A percentile compares a stretch with the other conserved stretches of the same genome.
These are phyloP conservation scores for Fusarium sp. DNA, from an alignment of 2,329 filamentous ascomycete genomes.

Conservation along the genomic window DNA sequence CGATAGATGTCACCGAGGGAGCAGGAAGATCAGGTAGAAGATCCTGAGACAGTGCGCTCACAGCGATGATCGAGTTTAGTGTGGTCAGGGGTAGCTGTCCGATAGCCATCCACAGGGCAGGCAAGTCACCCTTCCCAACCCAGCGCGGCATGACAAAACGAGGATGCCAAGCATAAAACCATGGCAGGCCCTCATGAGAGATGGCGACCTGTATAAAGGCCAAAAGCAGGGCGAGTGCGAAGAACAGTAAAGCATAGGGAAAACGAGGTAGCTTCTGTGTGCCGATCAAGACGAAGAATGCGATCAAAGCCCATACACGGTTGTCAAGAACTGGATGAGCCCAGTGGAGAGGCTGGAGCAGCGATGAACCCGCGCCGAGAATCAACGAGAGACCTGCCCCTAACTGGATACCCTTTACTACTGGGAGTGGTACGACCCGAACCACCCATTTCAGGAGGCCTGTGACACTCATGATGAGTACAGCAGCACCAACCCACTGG, in stretches of 20 bases:
- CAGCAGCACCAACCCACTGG: conserved; percentile 75
- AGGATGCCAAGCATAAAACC: conserved; percentile 71
- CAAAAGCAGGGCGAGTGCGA: conserved; percentile 74
- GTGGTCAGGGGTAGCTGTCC: conserved; percentile 92
- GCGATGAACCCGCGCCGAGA: conserved; percentile 76
- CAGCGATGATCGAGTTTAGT: conserved; percentile 92
- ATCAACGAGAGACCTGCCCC: conserved; percentile 88
- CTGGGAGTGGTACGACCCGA: conserved; percentile 80
- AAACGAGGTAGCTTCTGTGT: conserved; percentile 74
- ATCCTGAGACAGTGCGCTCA: conserved; percentile 80
- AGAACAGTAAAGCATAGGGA: conserved; percentile 82
- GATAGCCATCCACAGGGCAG: conserved; percentile 70
- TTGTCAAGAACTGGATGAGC: conserved; percentile 77
- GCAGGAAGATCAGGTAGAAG: conserved; percentile 75
- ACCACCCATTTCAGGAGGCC: conserved; percentile 82
- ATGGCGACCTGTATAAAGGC: conserved; percentile 59
- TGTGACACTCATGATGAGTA: conserved; percentile 81
- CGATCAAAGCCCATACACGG: conserved; percentile 77
- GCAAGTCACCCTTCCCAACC: conserved; percentile 45
- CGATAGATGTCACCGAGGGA: conserved; percentile 80
- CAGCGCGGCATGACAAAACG: conserved; percentile 52
- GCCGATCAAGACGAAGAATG: conserved; percentile 76
- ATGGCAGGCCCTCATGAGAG: conserved; percentile 56
- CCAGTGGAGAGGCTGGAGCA: conserved; percentile 79
- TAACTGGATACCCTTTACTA: conserved; percentile 95